These are phyloP conservation scores for Sisymbrium altissimum DNA, from an alignment of 345 rosid species.

Conservation along the genomic window DNA sequence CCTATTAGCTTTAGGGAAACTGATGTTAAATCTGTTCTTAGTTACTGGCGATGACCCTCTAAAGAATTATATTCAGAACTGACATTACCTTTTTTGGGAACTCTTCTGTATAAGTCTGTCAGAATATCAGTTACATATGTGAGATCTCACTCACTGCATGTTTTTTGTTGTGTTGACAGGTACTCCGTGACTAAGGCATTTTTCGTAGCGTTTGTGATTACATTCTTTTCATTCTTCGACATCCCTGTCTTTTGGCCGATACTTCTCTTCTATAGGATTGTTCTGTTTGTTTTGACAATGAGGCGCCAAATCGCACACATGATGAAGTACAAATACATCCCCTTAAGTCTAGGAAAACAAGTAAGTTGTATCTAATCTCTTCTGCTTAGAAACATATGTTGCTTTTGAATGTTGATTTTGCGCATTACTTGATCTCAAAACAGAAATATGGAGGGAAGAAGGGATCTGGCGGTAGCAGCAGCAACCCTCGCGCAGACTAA, in stretches of 20 bases:
- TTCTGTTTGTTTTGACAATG: conserved; percentile 74
- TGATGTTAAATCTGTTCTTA: neutral
- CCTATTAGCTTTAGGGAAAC: neutral
- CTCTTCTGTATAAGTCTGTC: too few species aligned
- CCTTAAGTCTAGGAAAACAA: conserved; percentile 73
- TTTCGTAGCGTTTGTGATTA: too few species aligned
- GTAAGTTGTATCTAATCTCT: too few species aligned
- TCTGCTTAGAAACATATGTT: neutral
- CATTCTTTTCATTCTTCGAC: too few species aligned
- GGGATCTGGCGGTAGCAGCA: conserved; percentile 37
- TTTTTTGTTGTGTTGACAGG: neutral
- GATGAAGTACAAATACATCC: conserved; percentile 83
- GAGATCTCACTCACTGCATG: neutral
- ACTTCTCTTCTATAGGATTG: conserved; percentile 72
- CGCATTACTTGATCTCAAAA: neutral
- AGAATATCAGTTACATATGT: neutral
- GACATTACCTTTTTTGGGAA: too few species aligned
- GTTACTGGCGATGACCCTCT: neutral
- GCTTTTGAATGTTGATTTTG: neutral
- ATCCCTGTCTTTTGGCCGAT: conserved; percentile 92
- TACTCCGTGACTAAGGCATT: too few species aligned
- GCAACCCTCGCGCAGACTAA: conserved; percentile 23
- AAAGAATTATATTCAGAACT: neutral
- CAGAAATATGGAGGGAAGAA: conserved; percentile 47
- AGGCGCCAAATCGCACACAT: conserved; percentile 76